These are phyloP conservation scores for Alternaria conjuncta DNA, from an alignment of 2,329 filamentous ascomycete genomes.

Conservation along the genomic window DNA sequence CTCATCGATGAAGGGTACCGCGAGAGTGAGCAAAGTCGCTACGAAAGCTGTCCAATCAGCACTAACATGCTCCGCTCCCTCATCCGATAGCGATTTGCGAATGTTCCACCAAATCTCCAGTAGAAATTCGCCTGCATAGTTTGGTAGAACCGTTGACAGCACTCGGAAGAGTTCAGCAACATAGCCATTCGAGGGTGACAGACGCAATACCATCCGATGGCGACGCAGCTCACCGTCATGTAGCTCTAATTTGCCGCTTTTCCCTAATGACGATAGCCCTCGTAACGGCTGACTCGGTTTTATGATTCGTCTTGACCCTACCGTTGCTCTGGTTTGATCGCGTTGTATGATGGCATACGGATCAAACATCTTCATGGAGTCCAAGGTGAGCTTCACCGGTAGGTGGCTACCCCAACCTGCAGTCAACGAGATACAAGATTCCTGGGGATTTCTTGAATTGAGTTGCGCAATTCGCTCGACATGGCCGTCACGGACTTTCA, in stretches of 20 bases:
- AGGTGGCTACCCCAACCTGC: slow-evolving; percentile 48
- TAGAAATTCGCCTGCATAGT: slow-evolving; percentile 45
- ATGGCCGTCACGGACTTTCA: slow-evolving; percentile 42
- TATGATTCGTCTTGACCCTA: slow-evolving; percentile 44
- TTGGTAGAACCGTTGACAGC: slow-evolving; percentile 42
- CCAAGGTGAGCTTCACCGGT: slow-evolving; percentile 34
- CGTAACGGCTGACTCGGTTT: slow-evolving; percentile 27
- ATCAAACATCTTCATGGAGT: slow-evolving; percentile 41
- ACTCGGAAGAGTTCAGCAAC: slow-evolving; percentile 43
- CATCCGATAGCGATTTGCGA: slow-evolving; percentile 28
- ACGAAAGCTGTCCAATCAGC: slow-evolving; percentile 51
- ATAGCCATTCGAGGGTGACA: slow-evolving; percentile 36
- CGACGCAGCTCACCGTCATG: slow-evolving; percentile 39
- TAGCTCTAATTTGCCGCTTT: slow-evolving; percentile 38
- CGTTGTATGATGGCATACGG: slow-evolving; percentile 40
- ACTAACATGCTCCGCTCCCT: slow-evolving; percentile 14
- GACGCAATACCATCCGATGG: slow-evolving; percentile 41
- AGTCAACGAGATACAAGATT: slow-evolving; percentile 35
- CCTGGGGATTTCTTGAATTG: slow-evolving; percentile 23
- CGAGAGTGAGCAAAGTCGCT: slow-evolving; percentile 49
- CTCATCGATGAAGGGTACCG: slow-evolving; percentile 44
- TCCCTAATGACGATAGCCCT: slow-evolving; percentile 31
- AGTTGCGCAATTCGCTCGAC: slow-evolving; percentile 42
- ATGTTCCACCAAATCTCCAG: slow-evolving; percentile 50
- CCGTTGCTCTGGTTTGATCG: slow-evolving; percentile 34